Evolutionary conservation across 352 stramenopile species (phyloP).

Genomic region (Phytophthora chlamydospora): DNA sequence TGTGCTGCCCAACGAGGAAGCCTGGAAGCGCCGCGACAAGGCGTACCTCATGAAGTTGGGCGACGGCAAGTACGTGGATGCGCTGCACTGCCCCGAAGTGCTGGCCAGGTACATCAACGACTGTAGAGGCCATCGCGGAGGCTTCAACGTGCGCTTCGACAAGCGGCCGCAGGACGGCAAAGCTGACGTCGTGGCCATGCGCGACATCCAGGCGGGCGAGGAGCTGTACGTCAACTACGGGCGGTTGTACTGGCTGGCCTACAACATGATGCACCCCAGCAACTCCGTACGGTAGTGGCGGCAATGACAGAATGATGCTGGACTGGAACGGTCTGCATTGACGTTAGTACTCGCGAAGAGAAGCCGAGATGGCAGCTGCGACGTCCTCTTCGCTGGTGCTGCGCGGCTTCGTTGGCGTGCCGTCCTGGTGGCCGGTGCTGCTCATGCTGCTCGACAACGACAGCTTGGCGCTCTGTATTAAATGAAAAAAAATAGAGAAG

Average conservation of each 20-base stretch:
- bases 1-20: slow-evolving; percentile 45
- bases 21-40: slow-evolving; percentile 70
- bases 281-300: slow-evolving; percentile 50
- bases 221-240: slow-evolving; percentile 87
- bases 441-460: slow-evolving; percentile 47
- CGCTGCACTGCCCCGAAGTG: slow-evolving; percentile 48
- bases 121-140: slow-evolving; percentile 53
- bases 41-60: slow-evolving; percentile 85
- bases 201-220: slow-evolving; percentile 59
- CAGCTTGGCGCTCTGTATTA: slow-evolving; percentile 40
- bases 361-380: slow-evolving; percentile 65
- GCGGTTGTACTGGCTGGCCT: slow-evolving; percentile 82
- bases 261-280: slow-evolving; percentile 72
- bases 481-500: not conserved
- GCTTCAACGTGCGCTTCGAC: slow-evolving; percentile 80
- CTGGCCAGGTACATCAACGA: slow-evolving; percentile 86
- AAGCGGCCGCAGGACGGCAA: slow-evolving; percentile 57
- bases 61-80: slow-evolving; percentile 78
- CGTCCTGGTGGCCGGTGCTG: slow-evolving; percentile 27
- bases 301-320: too few relatives aligned
- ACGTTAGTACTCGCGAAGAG: slow-evolving; percentile 66
- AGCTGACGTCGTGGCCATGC: slow-evolving; percentile 64
- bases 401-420: slow-evolving; percentile 34
- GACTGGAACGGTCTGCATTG: slow-evolving; percentile 1
- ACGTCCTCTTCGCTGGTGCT: slow-evolving; percentile 66